Conservation (phyloP, 176 grass and related monocot species). For the Stipa capillata region DNA sequence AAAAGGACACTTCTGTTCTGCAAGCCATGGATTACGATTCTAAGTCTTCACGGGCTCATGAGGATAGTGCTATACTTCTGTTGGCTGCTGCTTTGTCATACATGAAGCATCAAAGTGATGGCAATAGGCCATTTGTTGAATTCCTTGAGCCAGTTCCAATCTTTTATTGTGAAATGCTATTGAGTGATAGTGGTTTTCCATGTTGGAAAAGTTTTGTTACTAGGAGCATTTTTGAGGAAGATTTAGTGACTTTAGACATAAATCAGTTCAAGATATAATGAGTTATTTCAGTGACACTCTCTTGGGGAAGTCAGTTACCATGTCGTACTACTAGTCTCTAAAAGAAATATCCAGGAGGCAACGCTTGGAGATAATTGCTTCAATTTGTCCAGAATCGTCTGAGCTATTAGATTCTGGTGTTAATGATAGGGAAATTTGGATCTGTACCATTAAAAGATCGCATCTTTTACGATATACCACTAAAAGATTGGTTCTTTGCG, state of each 20-base stretch:
- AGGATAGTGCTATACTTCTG: constrained; percentile 60
- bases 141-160: constrained; percentile 26
- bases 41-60: constrained; percentile 34
- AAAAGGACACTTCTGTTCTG: constrained; percentile 32
- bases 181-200: constrained; percentile 50
- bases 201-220: constrained; percentile 67
- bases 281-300: constrained; percentile 57
- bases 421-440: too few relatives aligned
- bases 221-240: constrained; percentile 48
- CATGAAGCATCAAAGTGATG: constrained; percentile 35
- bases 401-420: constrained; percentile 60
- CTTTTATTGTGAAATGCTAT: constrained; percentile 58
- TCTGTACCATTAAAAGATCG: too few relatives aligned
- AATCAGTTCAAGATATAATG: constrained; percentile 52
- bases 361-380: constrained; percentile 64
- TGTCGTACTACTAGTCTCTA: constrained; percentile 38
- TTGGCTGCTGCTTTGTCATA: constrained; percentile 75
- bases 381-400: constrained; percentile 48
- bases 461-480: too few relatives aligned
- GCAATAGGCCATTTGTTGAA: constrained; percentile 32
- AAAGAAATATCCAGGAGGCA: constrained; percentile 44
- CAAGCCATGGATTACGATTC: constrained; percentile 19
- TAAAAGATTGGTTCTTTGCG: too few relatives aligned
- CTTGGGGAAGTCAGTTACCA: constrained; percentile 70
- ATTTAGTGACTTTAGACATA: constrained; percentile 32